phyloP scores from a whole-genome alignment of 331 rosid genomes.

The Phaseolus coccineus region DNA sequence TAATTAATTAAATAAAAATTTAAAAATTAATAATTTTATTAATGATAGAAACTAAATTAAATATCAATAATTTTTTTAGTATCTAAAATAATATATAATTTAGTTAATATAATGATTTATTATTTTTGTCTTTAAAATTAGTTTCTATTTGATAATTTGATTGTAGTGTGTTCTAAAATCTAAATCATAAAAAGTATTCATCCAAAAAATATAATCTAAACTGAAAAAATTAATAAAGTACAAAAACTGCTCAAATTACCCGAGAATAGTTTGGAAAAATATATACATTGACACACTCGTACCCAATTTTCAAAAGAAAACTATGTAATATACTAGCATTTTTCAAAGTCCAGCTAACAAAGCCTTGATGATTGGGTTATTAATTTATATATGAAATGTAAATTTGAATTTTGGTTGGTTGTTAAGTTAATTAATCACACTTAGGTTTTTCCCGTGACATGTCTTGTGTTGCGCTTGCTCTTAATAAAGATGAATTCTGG shows the following conservation, averaged over 20 bases:
- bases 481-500: background rate
- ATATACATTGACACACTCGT: background rate
- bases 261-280: background rate
- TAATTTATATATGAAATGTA: background rate
- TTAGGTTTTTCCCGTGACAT: background rate
- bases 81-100: too few relatives aligned
- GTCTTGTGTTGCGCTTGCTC: background rate
- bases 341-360: constrained; percentile 1
- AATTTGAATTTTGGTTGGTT: background rate
- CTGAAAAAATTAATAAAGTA: background rate
- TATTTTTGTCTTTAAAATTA: too few relatives aligned
- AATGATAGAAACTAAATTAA: too few relatives aligned
- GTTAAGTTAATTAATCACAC: background rate
- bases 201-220: background rate
- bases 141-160: too few relatives aligned
- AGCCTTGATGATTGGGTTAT: background rate
- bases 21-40: too few relatives aligned
- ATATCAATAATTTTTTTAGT: too few relatives aligned
- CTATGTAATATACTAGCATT: background rate
- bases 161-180: background rate
- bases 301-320: background rate
- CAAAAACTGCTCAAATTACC: background rate
- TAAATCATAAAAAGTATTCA: background rate
- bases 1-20: too few relatives aligned
- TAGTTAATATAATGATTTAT: too few relatives aligned